Evolutionary conservation across 495 filamentous ascomycete species (phyloP), one percentile per base, ranked within the genome.

Genomic region (Pseudoneurospora amorphoporcata): DNA sequence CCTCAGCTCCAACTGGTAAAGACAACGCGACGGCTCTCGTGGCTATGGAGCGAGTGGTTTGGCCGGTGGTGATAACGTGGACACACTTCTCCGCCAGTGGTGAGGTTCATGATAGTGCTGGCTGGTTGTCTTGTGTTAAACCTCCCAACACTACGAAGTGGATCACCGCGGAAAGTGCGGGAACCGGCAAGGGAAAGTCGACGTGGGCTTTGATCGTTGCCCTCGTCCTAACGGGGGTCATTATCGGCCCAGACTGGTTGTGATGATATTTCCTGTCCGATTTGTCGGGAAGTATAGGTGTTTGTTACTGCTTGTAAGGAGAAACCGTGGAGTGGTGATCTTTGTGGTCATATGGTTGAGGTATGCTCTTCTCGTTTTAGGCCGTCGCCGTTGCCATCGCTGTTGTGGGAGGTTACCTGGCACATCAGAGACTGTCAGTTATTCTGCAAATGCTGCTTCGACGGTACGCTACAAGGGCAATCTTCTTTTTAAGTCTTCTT

Each of bases 1-100:
- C 69, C 9, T 69, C 39, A 4, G 69, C 76, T 4, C 42, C n/a
- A 8, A 29, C 70, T 8, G 38, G 39, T 0, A 70, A 65, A 40
- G 68, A 72, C 29, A 74, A 78, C 47, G 19, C n/a, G 17, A 40
- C 71, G 3, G 68, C 72, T 37, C 32, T 76, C 2, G 41, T 35
- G 69, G 68, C 37, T 8, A 72, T 73, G 10, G 35, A 75, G 70
- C 38, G 68, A 0, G 68, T 23, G 19, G 72, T 76, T 7, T 76
- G 75, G 76, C 75, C 76, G 16, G 70, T 76, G n/a, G n/a, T 78
- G 71, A 4, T 76, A 53, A 75, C 73, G 8, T 76, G 76, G 76
- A 75, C 76, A 45, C 75, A 76, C 45, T 75, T 76, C 53, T 70
- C 45, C 1, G 53, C 45, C 16, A 19, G 39, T 17, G 72, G 74